Evolutionary conservation across 108 stramenopile genomes (phyloP), one percentile per base, ranked within the genome.

Genomic region (Nitzschia sp.): DNA sequence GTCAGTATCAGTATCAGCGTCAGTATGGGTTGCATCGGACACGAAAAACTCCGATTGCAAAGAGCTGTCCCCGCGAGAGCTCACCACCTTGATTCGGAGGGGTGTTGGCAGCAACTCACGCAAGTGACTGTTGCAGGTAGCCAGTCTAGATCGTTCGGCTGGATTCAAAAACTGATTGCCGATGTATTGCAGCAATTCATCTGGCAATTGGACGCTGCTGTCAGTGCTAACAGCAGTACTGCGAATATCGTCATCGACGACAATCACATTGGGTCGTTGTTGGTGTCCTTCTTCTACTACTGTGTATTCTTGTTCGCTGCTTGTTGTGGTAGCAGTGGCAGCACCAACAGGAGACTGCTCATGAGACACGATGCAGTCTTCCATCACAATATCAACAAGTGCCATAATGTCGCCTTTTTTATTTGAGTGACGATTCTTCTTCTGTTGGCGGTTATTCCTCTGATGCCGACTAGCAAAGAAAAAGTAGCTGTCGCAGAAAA

Each of bases 101-200:
- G 26, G 46, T 16, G 32, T 21, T n/a, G 68, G 68, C 23, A 69
- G 31, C 25, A 52, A 30, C 11, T 26, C 21, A 0, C 35, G 38
- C 25, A 69, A 58, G 13, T 32, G 45, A 3, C 46, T 38, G 45
- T 25, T 69, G 45, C 68, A 69, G 6, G 41, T 32, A 2, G 56
- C 32, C 0, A 69, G 46, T 47, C 45, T 9, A 15, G 57, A 34
- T 34, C 68, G 68, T 58, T 69, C 68, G 17, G 32, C 35, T 19
- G 68, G 68, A 36, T 57, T 58, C 45, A 69, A 47, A 17, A 36
- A 47, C 16, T 44, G 31, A 3, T 58, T 34, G 41, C 29, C 57
- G 36, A 69, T 69, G 53, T 66, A 48, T 5, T 36, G 23, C 3
- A 66, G 35, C 34, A 66, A 3, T 28, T 66, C 66, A 26, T 30